Conservation (phyloP, 2,329 filamentous ascomycete species). For the Cytospora piceae region DNA sequence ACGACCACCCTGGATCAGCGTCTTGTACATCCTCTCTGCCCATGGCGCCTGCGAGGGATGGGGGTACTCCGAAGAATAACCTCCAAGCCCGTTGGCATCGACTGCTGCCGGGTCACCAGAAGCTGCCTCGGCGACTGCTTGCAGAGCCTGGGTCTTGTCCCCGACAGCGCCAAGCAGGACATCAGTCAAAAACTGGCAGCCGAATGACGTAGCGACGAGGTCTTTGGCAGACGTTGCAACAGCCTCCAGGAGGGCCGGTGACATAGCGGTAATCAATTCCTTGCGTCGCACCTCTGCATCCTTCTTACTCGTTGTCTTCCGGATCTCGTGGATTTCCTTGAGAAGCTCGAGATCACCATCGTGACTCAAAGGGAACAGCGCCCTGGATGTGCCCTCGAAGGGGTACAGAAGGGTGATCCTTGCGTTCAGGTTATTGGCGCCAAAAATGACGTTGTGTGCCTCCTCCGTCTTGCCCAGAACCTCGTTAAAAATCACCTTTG, state of each 20-base stretch:
- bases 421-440: slow-evolving; percentile 68
- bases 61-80: slow-evolving; percentile 40
- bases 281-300: slow-evolving; percentile 74
- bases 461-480: slow-evolving; percentile 74
- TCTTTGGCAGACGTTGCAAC: slow-evolving; percentile 70
- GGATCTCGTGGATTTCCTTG: slow-evolving; percentile 76
- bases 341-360: slow-evolving; percentile 71
- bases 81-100: slow-evolving; percentile 42
- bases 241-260: slow-evolving; percentile 73
- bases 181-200: slow-evolving; percentile 84
- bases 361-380: slow-evolving; percentile 64
- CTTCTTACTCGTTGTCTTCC: slow-evolving; percentile 89
- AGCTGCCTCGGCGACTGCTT: slow-evolving; percentile 69
- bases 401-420: slow-evolving; percentile 77
- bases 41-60: slow-evolving; percentile 66
- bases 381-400: slow-evolving; percentile 69
- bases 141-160: slow-evolving; percentile 75
- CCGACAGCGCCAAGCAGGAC: slow-evolving; percentile 76
- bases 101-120: slow-evolving; percentile 56
- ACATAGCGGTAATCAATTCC: slow-evolving; percentile 76
- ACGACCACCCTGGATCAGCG: slow-evolving; percentile 83
- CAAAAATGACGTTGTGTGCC: slow-evolving; percentile 65
- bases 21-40: slow-evolving; percentile 86
- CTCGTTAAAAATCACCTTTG: slow-evolving; percentile 86
- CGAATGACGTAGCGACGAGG: slow-evolving; percentile 76